Evolutionary conservation across 148 eudicot genomes (phyloP), one percentile per base, ranked within the genome.

Genomic region (Arctostaphylos glauca): DNA sequence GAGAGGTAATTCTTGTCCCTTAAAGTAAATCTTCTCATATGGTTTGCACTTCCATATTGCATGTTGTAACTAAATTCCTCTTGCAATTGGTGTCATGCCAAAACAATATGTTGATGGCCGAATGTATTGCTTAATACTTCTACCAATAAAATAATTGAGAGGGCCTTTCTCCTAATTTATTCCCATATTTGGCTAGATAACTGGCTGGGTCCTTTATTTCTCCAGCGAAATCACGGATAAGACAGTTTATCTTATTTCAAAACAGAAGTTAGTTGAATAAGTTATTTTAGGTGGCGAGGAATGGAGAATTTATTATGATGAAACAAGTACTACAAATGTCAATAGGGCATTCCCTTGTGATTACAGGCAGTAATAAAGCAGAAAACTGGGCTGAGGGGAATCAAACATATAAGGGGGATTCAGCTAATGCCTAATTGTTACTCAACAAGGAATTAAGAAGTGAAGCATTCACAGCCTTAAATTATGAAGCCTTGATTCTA

Each of bases 1-100:
- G 86, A 83, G 95, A 96, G 91, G 99, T 93, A 86, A 38, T 23
- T 76, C n/a, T 19, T 81, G 21, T 52, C 38, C 58, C 71, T 52
- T 54, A n/a, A 31, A 19, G 14, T 80, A 74, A 46, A 76, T 47
- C 59, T 77, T 70, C 25, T 50, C 62, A 77, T 41, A 44, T 84
- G 25, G 25, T 18, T 76, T 15, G 59, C 56, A 56, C 59, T 77
- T 50, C 7, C 46, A n/a, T 9, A 43, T 82, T 50, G 54, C 58
- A 8, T 59, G 80, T 81, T 58, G 12, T 58, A 14, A 70, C 16
- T 41, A 77, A 77, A 16, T 55, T 77, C 15, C 43, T 60, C 50
- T 78, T 58, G 52, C 49, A 56, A 47, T 18, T 58, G 16, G 16
- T 78, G 18, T 78, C 25, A 55, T 41, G 31, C 50, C 23, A 18